phyloP scores from a whole-genome alignment of 495 filamentous ascomycete genomes.

The Penicillium coprophilum region DNA sequence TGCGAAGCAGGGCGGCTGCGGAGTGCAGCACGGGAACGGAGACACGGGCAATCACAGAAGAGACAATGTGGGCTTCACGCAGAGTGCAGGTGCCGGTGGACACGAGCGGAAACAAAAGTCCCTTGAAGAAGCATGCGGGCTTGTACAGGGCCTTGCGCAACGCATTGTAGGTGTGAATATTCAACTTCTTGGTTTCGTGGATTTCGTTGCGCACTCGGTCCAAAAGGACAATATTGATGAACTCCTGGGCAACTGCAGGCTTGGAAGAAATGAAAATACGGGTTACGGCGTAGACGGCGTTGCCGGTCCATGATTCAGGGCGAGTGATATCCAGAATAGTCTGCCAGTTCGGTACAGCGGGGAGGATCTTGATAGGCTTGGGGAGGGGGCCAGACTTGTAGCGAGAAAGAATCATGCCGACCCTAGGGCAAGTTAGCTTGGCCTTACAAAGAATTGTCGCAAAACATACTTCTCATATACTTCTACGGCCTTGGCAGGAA shows the following conservation, averaged over 20 bases:
- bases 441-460: background rate
- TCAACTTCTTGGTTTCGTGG: slow-evolving; percentile 83
- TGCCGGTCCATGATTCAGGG: slow-evolving; percentile 83
- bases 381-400: slow-evolving; percentile 95
- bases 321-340: slow-evolving; percentile 79
- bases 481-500: slow-evolving; percentile 89
- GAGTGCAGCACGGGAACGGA: slow-evolving; percentile 88
- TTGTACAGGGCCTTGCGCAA: slow-evolving; percentile 94
- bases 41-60: slow-evolving; percentile 75
- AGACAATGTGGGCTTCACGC: slow-evolving; percentile 87
- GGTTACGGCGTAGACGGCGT: slow-evolving; percentile 83
- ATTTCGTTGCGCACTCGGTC: slow-evolving; percentile 88
- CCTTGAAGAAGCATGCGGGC: slow-evolving; percentile 95
- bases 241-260: slow-evolving; percentile 71
- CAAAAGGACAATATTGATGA: slow-evolving; percentile 77
- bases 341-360: slow-evolving; percentile 86
- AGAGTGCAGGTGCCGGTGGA: slow-evolving; percentile 75
- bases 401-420: slow-evolving; percentile 82
- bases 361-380: slow-evolving; percentile 96
- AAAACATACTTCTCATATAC: slow-evolving; percentile 79
- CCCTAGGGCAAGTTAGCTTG: slow-evolving; percentile 48
- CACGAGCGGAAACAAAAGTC: slow-evolving; percentile 87
- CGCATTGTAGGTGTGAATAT: slow-evolving; percentile 90
- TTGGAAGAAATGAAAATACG: slow-evolving; percentile 84
- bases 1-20: slow-evolving; percentile 81